phyloP scores from a whole-genome alignment of 2,329 filamentous ascomycete species.

The Amauroascus verrucosus region DNA sequence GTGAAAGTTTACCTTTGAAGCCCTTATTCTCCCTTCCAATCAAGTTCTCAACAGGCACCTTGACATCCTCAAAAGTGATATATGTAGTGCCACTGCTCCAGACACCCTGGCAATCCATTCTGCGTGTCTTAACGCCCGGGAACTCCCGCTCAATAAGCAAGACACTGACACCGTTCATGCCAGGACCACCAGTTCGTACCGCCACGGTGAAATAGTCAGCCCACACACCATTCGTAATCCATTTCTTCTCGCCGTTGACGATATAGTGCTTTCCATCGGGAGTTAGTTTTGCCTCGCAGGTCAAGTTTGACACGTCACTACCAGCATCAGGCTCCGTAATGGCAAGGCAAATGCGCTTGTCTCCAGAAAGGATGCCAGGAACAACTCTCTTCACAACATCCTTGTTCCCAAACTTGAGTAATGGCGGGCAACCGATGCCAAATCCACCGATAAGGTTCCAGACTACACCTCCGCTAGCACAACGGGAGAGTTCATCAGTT shows the following conservation, averaged over 20 bases:
- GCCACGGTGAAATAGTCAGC: constrained; percentile 95
- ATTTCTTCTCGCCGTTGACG: constrained; percentile 99
- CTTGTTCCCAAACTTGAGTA: constrained; percentile 87
- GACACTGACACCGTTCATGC: constrained; percentile 87
- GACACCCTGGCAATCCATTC: constrained; percentile 98
- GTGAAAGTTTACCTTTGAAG: constrained; percentile 57
- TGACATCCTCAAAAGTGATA: constrained; percentile 97
- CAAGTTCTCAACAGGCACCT: constrained; percentile 97
- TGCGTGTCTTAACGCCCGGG: constrained; percentile 79
- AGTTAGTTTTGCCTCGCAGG: constrained; percentile 86
- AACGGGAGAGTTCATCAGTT: constrained; percentile 85
- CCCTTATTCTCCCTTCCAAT: constrained; percentile 97
- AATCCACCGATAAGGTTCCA: constrained; percentile 98
- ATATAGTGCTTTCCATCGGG: constrained; percentile 98
- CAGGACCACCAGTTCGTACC: constrained; percentile 74
- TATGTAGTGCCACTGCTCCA: constrained; percentile 94
- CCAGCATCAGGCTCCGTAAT: constrained; percentile 96
- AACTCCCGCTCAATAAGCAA: constrained; percentile 79
- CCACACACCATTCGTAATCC: constrained; percentile 98
- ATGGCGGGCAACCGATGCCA: constrained; percentile 82
- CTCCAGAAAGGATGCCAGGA: constrained; percentile 75
- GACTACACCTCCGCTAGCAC: constrained; percentile 82
- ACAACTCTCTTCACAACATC: constrained; percentile 75
- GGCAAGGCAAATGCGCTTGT: constrained; percentile 94
- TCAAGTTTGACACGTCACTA: constrained; percentile 88